Percentiles rank a stretch among this genome's conserved stretches.
Evolutionary conservation across 1,284 basidiomycete genomes (phyloP).

Genomic region (Trichosporon ovoides): DNA sequence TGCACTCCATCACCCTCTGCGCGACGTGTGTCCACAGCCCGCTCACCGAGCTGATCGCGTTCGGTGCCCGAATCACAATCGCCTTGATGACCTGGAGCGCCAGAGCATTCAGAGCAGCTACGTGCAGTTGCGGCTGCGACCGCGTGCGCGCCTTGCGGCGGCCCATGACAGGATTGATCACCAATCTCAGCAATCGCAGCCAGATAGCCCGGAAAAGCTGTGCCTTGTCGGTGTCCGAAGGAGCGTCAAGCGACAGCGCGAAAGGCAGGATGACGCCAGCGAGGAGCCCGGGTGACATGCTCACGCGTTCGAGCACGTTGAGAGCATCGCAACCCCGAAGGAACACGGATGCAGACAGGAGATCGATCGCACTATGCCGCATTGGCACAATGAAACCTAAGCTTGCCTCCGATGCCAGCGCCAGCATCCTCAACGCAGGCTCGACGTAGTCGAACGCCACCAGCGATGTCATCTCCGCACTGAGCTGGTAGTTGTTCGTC

Average conservation of each 20-base stretch:
- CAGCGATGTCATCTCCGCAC: conserved; percentile 55
- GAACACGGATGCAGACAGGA: conserved; percentile 56
- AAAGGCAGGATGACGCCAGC: conserved; percentile 60
- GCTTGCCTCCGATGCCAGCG: conserved; percentile 55
- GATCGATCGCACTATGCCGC: conserved; percentile 54
- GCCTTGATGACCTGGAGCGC: conserved; percentile 66
- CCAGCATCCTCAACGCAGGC: conserved; percentile 57
- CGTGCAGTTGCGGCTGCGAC: conserved; percentile 19
- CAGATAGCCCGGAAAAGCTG: conserved; percentile 55
- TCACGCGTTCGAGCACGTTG: conserved; percentile 56
- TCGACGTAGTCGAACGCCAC: conserved; percentile 59
- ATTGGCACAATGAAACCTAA: conserved; percentile 54
- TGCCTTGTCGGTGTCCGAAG: conserved; percentile 52
- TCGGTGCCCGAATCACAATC: conserved; percentile 58
- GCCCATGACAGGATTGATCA: conserved; percentile 43
- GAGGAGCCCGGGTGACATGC: conserved; percentile 57
- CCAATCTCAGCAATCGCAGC: conserved; percentile 61
- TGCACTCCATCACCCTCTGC: conserved; percentile 15
- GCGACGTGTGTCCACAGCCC: conserved; percentile 40
- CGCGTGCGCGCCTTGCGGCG: conserved; percentile 45
- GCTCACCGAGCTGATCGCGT: conserved; percentile 27
- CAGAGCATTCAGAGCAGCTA: conserved; percentile 40
- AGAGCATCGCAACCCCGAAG: conserved; percentile 55
- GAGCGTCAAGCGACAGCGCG: conserved; percentile 56
- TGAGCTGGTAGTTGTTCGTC: conserved; percentile 51